A percentile compares a stretch with the other conserved stretches of the same genome.
phyloP scores from a whole-genome alignment of 176 grass and related monocot species.

The Stipa capillata region DNA sequence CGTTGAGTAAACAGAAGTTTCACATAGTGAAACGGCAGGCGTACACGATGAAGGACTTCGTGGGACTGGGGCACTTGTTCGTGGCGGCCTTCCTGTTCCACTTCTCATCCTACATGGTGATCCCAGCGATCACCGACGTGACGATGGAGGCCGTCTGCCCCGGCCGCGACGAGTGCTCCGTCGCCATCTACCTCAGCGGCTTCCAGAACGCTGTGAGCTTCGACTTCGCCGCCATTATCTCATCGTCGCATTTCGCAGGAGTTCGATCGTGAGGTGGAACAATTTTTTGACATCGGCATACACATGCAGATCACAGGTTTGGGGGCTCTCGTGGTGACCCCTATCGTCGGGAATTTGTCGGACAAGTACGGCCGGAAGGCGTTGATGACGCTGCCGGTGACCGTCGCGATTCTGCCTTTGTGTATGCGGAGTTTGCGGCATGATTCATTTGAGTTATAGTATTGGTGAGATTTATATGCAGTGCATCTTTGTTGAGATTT shows the following conservation, averaged over 20 bases:
- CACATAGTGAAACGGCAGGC: not conserved
- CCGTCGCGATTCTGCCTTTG: constrained; percentile 38
- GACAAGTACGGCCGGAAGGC: constrained; percentile 88
- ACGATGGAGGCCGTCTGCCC: constrained; percentile 66
- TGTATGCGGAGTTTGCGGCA: constrained; percentile 15
- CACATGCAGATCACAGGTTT: constrained; percentile 61
- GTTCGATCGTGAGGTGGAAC: not conserved
- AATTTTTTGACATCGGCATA: not conserved
- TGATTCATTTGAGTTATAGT: too few relatives aligned
- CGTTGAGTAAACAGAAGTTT: not conserved
- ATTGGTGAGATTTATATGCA: not conserved
- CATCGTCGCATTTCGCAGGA: not conserved
- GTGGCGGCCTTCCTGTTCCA: constrained; percentile 64
- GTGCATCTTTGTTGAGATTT: not conserved
- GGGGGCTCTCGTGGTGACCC: constrained; percentile 71
- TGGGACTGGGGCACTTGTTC: constrained; percentile 54
- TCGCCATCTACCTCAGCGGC: constrained; percentile 79
- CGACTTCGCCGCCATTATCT: not conserved
- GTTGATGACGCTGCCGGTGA: constrained; percentile 56
- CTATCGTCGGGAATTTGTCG: constrained; percentile 78
- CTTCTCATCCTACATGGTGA: constrained; percentile 71
- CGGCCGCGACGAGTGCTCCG: constrained; percentile 60
- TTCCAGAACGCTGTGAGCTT: constrained; percentile 57
- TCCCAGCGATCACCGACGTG: constrained; percentile 71
- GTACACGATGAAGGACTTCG: constrained; percentile 41